Percentiles rank a stretch among this genome's conserved stretches.
phyloP scores from a whole-genome alignment of 2,329 filamentous ascomycete genomes.

The Colletotrichum costaricense region DNA sequence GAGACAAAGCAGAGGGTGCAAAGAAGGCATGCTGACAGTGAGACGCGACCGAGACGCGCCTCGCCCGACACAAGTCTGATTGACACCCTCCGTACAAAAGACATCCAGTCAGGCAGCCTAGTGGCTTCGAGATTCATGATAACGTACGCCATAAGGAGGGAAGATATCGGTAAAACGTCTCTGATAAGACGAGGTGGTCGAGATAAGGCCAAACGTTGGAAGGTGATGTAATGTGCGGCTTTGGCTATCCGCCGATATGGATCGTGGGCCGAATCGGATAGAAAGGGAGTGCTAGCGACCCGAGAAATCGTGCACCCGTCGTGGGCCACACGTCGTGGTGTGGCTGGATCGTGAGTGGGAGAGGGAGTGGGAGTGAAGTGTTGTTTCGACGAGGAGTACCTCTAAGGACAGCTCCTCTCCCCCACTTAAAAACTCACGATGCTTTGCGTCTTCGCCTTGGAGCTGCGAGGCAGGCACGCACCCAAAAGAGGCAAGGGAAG shows the following conservation, averaged over 20 bases:
- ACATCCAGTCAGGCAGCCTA: not conserved
- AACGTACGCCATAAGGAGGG: not conserved
- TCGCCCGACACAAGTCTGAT: not conserved
- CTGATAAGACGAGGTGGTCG: slow-evolving; percentile 5
- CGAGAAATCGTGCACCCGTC: not conserved
- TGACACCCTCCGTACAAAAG: not conserved
- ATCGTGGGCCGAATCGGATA: not conserved
- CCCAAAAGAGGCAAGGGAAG: slow-evolving; percentile 11
- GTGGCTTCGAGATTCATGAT: not conserved
- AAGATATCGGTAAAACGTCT: not conserved
- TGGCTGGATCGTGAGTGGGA: not conserved
- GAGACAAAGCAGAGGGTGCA: not conserved
- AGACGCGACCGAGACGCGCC: slow-evolving; percentile 31
- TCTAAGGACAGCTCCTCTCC: not conserved
- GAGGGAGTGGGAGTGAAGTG: not conserved
- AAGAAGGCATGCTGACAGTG: slow-evolving; percentile 5
- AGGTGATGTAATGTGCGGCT: slow-evolving; percentile 1
- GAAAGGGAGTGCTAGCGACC: not conserved
- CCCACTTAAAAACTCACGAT: slow-evolving; percentile 22
- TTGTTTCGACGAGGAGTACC: not conserved
- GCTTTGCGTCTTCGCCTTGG: slow-evolving; percentile 10
- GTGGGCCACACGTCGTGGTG: slow-evolving; percentile 7
- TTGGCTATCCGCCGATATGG: not conserved
- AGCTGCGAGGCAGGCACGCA: slow-evolving; percentile 17
- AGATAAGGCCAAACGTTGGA: not conserved